These are phyloP conservation scores for Rutstroemia sp. DNA, from an alignment of 2,329 filamentous ascomycete genomes.

Conservation along the genomic window DNA sequence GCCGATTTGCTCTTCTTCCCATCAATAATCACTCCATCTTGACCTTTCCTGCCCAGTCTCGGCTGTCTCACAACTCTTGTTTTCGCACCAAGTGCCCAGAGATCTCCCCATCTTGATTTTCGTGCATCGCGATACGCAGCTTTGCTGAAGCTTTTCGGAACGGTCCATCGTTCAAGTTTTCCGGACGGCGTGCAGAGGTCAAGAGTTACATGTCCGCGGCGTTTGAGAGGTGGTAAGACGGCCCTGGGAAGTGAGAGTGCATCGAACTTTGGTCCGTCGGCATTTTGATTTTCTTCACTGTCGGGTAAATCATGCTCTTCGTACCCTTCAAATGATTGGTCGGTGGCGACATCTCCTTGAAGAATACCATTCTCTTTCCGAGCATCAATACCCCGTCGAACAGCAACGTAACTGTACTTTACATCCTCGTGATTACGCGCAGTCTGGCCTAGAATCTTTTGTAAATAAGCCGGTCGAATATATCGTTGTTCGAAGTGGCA, in stretches of 20 bases:
- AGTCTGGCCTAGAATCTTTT: constrained; percentile 60
- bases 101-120: constrained; percentile 84
- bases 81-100: constrained; percentile 94
- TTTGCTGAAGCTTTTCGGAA: constrained; percentile 72
- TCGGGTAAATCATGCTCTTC: constrained; percentile 39
- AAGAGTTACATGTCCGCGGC: constrained; percentile 77
- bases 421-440: constrained; percentile 83
- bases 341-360: constrained; percentile 51
- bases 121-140: constrained; percentile 87
- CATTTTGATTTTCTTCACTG: constrained; percentile 8
- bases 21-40: constrained; percentile 25
- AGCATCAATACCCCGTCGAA: constrained; percentile 63
- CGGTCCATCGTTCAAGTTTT: constrained; percentile 85
- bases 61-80: constrained; percentile 59
- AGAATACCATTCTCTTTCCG: constrained; percentile 35
- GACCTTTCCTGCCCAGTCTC: constrained; percentile 44
- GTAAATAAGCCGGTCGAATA: constrained; percentile 74
- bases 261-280: constrained; percentile 31
- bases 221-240: constrained; percentile 76
- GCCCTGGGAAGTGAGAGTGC: constrained; percentile 69
- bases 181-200: constrained; percentile 86
- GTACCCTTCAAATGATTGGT: constrained; percentile 66
- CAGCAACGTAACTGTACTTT: constrained; percentile 80
- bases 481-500: constrained; percentile 90
- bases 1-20: constrained; percentile 27